Base-by-base conservation (phyloP, 1,139 yeast species). In the Saccharomyces hybrid region DNA sequence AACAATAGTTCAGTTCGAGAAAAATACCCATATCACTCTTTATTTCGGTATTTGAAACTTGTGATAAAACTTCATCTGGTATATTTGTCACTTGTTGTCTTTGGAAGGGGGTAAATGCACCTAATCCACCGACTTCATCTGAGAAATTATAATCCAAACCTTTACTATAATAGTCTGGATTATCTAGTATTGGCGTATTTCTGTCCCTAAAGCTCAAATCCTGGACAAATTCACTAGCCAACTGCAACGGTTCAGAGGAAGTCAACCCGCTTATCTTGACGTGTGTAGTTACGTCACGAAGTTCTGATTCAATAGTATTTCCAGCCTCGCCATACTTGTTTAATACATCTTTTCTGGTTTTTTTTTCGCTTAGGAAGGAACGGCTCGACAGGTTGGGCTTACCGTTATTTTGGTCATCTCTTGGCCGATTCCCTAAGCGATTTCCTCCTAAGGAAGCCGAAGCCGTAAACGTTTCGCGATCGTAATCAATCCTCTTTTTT, bases 41-140 rank as follows among this genome's bases (percentile, higher is more conserved):
- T 55, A 83, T 79, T 63, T 85, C 84, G 13, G 90, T 80, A 51
- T 82, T 79, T 44, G 71, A 62, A 66, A 86, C 83, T 63, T 88
- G 91, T 59, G 84, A 88, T 61, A 88, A 81, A 60, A 90, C 83
- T 59, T 81, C 83, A 68, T 90, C 97, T 0, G 98, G 98, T 53
- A 91, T 81, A 65, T 81, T 83, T 57, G 84, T 77, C 55, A 84
- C 83, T 49, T 80, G 79, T 5, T 84, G 76, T 63, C 86, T 84
- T 62, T 83, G 91, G 68, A 89, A 90, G 8, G 96, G 86, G n/a
- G 87, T 80, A 65, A 87, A 84, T 1, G 77, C 69, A 8, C 77
- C 76, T 44, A 74, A 59, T 0, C 76, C 76, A 31, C 74, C 75
- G 3, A 70, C 63, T 9, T 73, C 74, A 52, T 63, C 63, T 32